These are phyloP conservation scores for Sclerotinia nivalis DNA, from an alignment of 2,329 filamentous ascomycete genomes.

Conservation along the genomic window DNA sequence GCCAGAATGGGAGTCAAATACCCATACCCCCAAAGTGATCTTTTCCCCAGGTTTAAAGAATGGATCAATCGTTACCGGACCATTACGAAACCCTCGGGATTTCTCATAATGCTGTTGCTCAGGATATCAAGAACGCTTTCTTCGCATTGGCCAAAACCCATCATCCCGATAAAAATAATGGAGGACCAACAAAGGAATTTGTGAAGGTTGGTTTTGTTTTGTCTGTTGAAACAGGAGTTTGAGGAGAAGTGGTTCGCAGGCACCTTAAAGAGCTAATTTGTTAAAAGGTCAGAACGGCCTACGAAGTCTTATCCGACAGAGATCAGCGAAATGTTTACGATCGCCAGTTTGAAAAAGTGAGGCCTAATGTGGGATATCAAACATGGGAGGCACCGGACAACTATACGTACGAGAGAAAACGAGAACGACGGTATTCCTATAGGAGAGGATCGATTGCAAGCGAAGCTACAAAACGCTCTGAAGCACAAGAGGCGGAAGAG, in stretches of 20 bases:
- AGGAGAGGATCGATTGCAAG: not conserved
- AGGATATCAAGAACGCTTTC: conserved; percentile 20
- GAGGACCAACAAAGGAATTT: conserved; percentile 5
- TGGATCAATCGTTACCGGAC: conserved; percentile 5
- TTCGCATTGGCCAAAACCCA: conserved; percentile 13
- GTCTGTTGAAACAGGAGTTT: not conserved
- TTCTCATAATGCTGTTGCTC: not conserved
- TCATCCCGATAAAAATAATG: conserved; percentile 19
- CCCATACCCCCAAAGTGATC: not conserved
- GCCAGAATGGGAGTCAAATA: conserved; percentile 1
- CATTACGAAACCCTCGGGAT: conserved; percentile 10
- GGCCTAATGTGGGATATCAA: not conserved
- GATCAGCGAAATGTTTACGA: conserved; percentile 3
- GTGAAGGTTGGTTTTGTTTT: conserved; percentile 10
- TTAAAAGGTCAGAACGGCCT: conserved; percentile 5
- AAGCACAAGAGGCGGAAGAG: not conserved
- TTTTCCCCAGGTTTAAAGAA: conserved; percentile 1
- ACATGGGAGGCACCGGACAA: not conserved
- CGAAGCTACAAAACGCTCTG: not conserved
- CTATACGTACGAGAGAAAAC: not conserved
- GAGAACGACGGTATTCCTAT: conserved; percentile 4
- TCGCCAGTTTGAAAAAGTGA: not conserved
- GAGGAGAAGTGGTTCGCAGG: too few species aligned
- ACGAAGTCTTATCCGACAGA: conserved; percentile 7
- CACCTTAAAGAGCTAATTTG: not conserved